phyloP scores from a whole-genome alignment of 768 basidiomycete species.

The Kwoniella europaea region DNA sequence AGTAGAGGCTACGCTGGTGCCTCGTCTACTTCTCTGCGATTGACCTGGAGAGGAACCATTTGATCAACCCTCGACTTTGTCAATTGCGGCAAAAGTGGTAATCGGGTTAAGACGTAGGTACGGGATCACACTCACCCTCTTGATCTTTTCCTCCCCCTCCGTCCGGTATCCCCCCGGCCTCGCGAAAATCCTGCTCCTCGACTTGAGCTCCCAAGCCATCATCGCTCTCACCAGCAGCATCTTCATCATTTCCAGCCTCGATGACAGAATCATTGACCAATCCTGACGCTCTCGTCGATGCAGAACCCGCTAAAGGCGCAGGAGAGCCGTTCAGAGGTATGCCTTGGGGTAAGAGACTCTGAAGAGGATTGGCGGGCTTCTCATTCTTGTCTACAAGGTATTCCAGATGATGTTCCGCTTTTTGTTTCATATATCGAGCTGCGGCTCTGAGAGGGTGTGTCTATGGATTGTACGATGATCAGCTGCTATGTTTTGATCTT shows the following conservation, averaged over 20 bases:
- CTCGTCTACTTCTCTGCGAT: conserved; percentile 12
- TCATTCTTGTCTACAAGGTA: conserved; percentile 89
- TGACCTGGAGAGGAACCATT: conserved; percentile 3
- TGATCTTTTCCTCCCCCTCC: conserved; percentile 15
- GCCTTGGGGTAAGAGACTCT: conserved; percentile 20
- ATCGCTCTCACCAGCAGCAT: conserved; percentile 47
- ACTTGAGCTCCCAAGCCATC: conserved; percentile 27
- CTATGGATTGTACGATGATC: conserved; percentile 60
- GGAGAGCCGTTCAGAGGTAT: conserved; percentile 11
- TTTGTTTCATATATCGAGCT: conserved; percentile 77
- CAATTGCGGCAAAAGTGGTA: not conserved
- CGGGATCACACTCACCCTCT: conserved; percentile 12
- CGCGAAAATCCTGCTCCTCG: conserved; percentile 20
- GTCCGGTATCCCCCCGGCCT: conserved; percentile 14
- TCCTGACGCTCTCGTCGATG: not conserved
- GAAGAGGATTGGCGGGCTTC: conserved; percentile 24
- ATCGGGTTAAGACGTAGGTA: too few relatives aligned
- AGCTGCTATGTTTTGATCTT: too few relatives aligned
- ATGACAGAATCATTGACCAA: not conserved
- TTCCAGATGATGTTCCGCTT: conserved; percentile 82
- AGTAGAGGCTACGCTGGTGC: conserved; percentile 12
- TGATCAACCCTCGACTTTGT: not conserved
- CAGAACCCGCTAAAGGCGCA: not conserved
- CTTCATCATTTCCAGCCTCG: conserved; percentile 40
- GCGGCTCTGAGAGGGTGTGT: conserved; percentile 84